A percentile compares a stretch with the other conserved stretches of the same genome.
Conservation (phyloP, 257 asterid genomes). For the Rubia yunnanensis region DNA sequence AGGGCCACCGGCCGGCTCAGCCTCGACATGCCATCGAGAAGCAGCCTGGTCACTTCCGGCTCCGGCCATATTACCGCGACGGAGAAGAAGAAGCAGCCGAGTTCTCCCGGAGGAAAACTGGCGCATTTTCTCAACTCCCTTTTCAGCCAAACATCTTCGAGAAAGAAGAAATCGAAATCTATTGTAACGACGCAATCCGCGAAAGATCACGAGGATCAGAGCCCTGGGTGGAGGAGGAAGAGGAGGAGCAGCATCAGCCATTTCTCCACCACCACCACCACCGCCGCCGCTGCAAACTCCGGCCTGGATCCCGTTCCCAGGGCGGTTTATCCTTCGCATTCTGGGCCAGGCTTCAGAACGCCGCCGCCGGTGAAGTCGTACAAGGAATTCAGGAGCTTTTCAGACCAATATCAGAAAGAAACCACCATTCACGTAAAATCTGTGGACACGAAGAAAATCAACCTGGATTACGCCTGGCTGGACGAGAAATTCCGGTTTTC, state of each 20-base stretch:
- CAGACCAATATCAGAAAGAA: conserved; percentile 21
- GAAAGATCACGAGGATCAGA: conserved; percentile 37
- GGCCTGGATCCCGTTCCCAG: conserved; percentile 14
- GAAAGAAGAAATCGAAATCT: conserved; percentile 45
- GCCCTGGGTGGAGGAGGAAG: conserved; percentile 49
- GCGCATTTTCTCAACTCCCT: conserved; percentile 69
- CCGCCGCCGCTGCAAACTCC: not conserved
- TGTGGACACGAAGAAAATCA: conserved; percentile 15
- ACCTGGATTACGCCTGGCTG: conserved; percentile 20
- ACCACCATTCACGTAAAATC: conserved; percentile 5
- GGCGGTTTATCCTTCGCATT: conserved; percentile 19
- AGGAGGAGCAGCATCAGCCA: conserved; percentile 77
- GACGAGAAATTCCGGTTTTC: conserved; percentile 18
- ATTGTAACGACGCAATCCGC: conserved; percentile 9
- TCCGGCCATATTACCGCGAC: not conserved
- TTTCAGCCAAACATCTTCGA: conserved; percentile 47
- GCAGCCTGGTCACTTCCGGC: not conserved
- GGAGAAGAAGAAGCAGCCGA: conserved; percentile 59
- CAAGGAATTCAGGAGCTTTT: conserved; percentile 23
- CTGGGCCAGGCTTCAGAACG: conserved; percentile 38
- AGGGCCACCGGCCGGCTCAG: conserved; percentile 28
- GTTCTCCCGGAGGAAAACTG: conserved; percentile 74
- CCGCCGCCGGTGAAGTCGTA: conserved; percentile 49
- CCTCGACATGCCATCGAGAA: conserved; percentile 48
- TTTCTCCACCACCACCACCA: conserved; percentile 19